Evolutionary conservation across 257 asterid genomes (phyloP), one percentile per base, ranked within the genome.

Genomic region (Solanum neorickii): DNA sequence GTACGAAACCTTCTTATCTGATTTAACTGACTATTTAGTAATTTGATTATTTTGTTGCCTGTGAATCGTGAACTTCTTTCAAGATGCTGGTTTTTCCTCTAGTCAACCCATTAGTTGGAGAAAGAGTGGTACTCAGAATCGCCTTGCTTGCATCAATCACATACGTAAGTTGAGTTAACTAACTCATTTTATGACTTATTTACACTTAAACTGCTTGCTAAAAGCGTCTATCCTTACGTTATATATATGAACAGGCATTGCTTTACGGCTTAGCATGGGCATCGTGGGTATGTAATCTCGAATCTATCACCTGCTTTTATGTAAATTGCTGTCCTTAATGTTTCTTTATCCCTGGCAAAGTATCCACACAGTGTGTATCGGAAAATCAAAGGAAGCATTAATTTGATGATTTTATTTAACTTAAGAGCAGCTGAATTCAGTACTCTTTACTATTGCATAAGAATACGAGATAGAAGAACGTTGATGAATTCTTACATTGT

Each of bases 251-350:
- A 84, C 94, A 96, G 99, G 99, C 98, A 87, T 84, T 95, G 88
- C 91, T 95, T 27, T 94, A 94, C 80, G 99, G 99, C 86, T 91
- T 94, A 89, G 99, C 99, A 44, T 96, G 98, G 99, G 98, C 99
- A 60, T 89, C 99, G 23, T 96, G 98, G 99, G 99, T 96, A 91
- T 41, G 90, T 60, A 82, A 39, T 9, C 85, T 82, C 33, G 52
- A 74, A 74, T 74, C 46, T 29, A 75, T 41, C 6, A 74, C 82
- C 52, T 74, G 82, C 82, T 39, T 37, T 74, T 39, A 9, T 74
- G 39, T 46, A 5, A 31, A 74, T 74, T 74, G 82, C 18, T 37
- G 31, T 73, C 82, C 29, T 73, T 21, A 73, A 35, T 20, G 25
- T 73, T 29, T 70, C 80, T 73, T 73, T 23, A 73, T 73, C 82